Percentiles rank a stretch among this genome's conserved stretches.
These are phyloP conservation scores for Spinacia oleracea DNA, from an alignment of 179 eudicot species.

Conservation along the genomic window DNA sequence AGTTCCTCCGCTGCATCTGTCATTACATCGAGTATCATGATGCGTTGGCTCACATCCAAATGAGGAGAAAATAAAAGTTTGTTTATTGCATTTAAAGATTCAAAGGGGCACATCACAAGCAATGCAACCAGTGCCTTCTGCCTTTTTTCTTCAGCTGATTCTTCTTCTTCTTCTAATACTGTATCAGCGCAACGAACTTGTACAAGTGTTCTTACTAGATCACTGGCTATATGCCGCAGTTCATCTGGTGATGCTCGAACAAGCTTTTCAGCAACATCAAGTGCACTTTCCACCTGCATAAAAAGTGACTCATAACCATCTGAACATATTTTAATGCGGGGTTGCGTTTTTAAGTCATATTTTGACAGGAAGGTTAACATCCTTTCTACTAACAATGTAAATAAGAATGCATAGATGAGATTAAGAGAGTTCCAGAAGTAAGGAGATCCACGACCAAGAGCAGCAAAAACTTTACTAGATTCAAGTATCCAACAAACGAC, in stretches of 20 bases:
- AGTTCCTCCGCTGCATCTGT: conserved; percentile 90
- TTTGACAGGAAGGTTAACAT: not conserved
- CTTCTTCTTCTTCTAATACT: conserved; percentile 84
- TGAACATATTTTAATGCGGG: not conserved
- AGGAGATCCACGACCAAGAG: not conserved
- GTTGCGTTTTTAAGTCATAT: not conserved
- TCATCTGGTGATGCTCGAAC: conserved; percentile 93
- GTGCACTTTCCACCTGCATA: conserved; percentile 82
- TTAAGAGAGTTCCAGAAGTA: not conserved
- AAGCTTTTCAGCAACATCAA: conserved; percentile 87
- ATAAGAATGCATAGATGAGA: not conserved
- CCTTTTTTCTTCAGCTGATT: conserved; percentile 85
- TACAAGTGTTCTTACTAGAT: conserved; percentile 68
- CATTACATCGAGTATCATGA: conserved; percentile 93
- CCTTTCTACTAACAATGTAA: not conserved
- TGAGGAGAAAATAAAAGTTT: conserved; percentile 83
- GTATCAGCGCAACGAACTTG: conserved; percentile 80
- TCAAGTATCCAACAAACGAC: not conserved
- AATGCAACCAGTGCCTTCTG: conserved; percentile 76
- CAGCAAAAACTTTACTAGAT: not conserved
- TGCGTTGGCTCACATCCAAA: conserved; percentile 79
- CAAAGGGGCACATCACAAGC: conserved; percentile 73
- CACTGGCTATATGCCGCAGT: conserved; percentile 66
- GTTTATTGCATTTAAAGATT: conserved; percentile 62
- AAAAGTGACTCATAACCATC: conserved; percentile 8